Conservation (phyloP, 2,329 filamentous ascomycete genomes). For the Aspergillus sp. region DNA sequence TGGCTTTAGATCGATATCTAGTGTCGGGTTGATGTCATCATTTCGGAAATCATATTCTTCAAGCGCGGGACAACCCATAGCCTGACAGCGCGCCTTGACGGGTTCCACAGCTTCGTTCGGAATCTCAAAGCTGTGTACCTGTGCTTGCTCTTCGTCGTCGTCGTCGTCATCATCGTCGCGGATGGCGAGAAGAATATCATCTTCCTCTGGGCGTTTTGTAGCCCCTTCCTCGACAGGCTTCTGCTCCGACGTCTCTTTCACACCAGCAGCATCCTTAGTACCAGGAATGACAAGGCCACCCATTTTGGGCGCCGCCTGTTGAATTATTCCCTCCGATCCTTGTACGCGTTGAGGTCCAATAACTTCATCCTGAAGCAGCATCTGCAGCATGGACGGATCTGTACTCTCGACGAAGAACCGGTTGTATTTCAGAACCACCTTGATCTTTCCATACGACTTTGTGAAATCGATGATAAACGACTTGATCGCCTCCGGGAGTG, state of each 20-base stretch:
- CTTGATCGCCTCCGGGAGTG: constrained; percentile 76
- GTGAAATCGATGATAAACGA: constrained; percentile 80
- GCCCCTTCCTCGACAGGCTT: constrained; percentile 38
- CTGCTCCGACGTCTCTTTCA: constrained; percentile 65
- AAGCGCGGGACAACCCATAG: constrained; percentile 80
- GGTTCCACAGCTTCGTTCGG: constrained; percentile 76
- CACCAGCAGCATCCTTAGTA: constrained; percentile 87
- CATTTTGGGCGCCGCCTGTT: constrained; percentile 80
- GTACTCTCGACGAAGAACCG: constrained; percentile 92
- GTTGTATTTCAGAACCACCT: constrained; percentile 90
- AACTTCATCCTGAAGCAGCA: constrained; percentile 76
- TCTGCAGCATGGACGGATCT: constrained; percentile 82
- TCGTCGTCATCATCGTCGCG: constrained; percentile 72
- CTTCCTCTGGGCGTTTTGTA: constrained; percentile 48
- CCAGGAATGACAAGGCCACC: constrained; percentile 87
- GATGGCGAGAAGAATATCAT: constrained; percentile 69
- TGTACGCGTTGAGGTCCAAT: constrained; percentile 80
- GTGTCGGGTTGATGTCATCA: constrained; percentile 81
- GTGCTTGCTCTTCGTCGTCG: constrained; percentile 72
- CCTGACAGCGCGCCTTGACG: constrained; percentile 86
- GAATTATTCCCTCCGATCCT: constrained; percentile 69
- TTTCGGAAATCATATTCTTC: constrained; percentile 98
- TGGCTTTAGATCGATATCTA: constrained; percentile 91
- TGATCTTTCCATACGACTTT: constrained; percentile 90
- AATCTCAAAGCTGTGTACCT: constrained; percentile 93